phyloP scores from a whole-genome alignment of 2,329 filamentous ascomycete genomes.

The Hypoxylon sp. region DNA sequence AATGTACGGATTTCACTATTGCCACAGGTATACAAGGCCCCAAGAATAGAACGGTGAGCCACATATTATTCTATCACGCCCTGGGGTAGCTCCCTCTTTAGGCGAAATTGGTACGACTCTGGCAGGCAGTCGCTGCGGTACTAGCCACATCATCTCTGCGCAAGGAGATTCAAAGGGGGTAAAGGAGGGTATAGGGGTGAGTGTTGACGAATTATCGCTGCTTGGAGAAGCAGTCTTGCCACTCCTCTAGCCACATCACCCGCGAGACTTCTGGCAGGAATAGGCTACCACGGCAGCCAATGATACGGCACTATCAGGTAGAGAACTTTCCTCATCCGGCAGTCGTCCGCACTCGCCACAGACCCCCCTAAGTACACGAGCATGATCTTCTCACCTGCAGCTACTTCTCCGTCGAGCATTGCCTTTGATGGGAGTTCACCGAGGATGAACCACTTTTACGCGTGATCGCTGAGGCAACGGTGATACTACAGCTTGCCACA shows the following conservation, averaged over 20 bases:
- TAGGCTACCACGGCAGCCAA: conserved; percentile 42
- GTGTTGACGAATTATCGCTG: conserved; percentile 25
- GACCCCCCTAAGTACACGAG: conserved; percentile 39
- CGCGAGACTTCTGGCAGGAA: conserved; percentile 42
- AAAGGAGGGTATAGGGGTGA: conserved; percentile 1
- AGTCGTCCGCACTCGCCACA: conserved; percentile 48
- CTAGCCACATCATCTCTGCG: conserved; percentile 45
- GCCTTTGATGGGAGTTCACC: conserved; percentile 4
- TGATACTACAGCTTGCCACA: conserved; percentile 35
- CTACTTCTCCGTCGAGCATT: conserved; percentile 25
- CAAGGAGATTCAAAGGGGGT: conserved; percentile 20
- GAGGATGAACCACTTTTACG: conserved; percentile 10
- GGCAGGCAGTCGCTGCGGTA: conserved; percentile 31
- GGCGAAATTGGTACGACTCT: conserved; percentile 36
- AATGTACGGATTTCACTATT: conserved; percentile 14
- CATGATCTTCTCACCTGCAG: neutral
- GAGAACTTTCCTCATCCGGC: conserved; percentile 51
- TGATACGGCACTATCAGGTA: conserved; percentile 42
- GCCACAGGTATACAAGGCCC: conserved; percentile 32
- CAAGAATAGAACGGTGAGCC: conserved; percentile 39
- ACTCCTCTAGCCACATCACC: conserved; percentile 41
- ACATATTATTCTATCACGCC: conserved; percentile 47
- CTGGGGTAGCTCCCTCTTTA: conserved; percentile 48
- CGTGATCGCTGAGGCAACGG: neutral
- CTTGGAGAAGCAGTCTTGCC: conserved; percentile 31